Evolutionary conservation across 1,139 yeast genomes (phyloP), one percentile per base, ranked within the genome.

Genomic region (Nematodospora anomalae): DNA sequence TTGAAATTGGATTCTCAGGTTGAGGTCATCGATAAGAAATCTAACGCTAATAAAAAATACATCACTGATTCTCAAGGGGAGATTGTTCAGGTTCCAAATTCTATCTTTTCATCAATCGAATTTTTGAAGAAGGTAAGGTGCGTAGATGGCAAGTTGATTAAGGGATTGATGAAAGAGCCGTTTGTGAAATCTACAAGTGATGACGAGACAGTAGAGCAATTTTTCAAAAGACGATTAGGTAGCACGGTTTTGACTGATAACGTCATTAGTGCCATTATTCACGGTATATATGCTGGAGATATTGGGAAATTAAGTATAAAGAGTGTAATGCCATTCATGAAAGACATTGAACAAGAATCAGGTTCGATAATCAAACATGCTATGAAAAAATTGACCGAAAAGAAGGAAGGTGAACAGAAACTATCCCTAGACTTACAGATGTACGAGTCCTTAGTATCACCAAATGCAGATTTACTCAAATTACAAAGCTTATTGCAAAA

Each of bases 241-340:
- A 54, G 52, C 14, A 67, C 71, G 4, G 54, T 58, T 2, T 45
- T 88, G 5, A 74, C 87, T 2, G 75, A 77, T 34, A 80, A 85
- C 38, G 62, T 92, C 10, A 60, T 84, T 12, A 86, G 96, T 57
- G 97, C 96, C 0, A 64, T 90, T 3, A 67, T 84, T 53, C 89
- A 89, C 52, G 98, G 98, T 1, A 80, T 92, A 2, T 92, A 89
- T 57, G 97, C 96, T 4, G 97, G 95, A 1, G 95, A 90, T 57
- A 71, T 80, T 3, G 54, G 72, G 8, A 67, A 76, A 41, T 62
- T 92, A 30, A 85, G 96, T 60, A 79, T 84, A 0, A 64, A 74
- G 15, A 67, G 84, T 2, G 73, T 83, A 1, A 49, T 82, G 40
- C 77, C 79, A 0, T 47, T 61, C 10, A 52, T 87, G 43, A 76